Evolutionary conservation across 176 grass and related monocot genomes (phyloP).

Genomic region (Rhipidocladum racemiflorum): DNA sequence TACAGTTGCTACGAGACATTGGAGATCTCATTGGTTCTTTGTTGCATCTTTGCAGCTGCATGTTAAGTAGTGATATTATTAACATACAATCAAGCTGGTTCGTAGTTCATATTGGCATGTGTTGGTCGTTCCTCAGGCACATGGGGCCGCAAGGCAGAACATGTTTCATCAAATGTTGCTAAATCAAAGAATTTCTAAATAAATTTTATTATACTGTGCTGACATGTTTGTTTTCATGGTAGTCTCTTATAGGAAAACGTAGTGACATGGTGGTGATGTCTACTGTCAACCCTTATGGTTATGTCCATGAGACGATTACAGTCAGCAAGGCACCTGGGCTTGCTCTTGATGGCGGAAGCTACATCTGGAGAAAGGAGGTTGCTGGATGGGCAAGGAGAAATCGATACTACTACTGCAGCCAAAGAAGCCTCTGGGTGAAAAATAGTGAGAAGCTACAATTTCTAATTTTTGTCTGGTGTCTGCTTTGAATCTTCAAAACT

Average conservation of each 20-base stretch:
- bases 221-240: constrained; percentile 17
- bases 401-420: no score
- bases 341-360: constrained; percentile 30
- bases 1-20: neutral
- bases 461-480: no score
- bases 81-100: neutral
- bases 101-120: neutral
- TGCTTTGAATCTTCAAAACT: no score
- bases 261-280: constrained; percentile 92
- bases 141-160: neutral
- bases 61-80: constrained; percentile 3
- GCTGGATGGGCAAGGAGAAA: no score
- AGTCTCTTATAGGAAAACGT: constrained; percentile 74
- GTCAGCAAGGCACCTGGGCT: constrained; percentile 65
- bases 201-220: neutral
- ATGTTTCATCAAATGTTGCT: neutral
- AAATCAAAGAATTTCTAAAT: neutral
- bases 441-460: no score
- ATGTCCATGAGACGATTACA: constrained; percentile 79
- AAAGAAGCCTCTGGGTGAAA: no score
- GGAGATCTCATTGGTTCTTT: neutral
- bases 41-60: constrained; percentile 22
- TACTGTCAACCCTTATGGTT: constrained; percentile 70
- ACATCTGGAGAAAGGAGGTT: no score
- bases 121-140: neutral